Conservation (phyloP, 495 filamentous ascomycete genomes). For the Neurospora sp. region DNA sequence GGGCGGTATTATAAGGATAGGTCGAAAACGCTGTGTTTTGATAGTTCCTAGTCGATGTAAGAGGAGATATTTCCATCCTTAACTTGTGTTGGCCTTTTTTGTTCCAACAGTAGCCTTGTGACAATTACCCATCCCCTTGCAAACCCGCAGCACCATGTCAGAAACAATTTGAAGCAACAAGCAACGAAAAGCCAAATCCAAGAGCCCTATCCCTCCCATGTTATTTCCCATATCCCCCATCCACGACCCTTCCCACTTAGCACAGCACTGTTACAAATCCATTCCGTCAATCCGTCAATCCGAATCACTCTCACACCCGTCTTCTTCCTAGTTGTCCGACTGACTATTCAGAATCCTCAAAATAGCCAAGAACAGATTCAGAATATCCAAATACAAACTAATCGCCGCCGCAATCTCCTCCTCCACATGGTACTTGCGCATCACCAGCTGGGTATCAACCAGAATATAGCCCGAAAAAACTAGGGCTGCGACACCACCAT, state of each 20-base stretch:
- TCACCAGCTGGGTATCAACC: conserved; percentile 89
- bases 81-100: not conserved
- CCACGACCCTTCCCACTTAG: not conserved
- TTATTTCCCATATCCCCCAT: not conserved
- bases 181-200: not conserved
- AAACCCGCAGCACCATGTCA: not conserved
- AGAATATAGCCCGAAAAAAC: conserved; percentile 92
- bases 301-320: not conserved
- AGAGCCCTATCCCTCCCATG: not conserved
- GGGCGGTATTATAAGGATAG: not conserved
- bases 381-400: conserved; percentile 88
- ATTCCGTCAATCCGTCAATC: not conserved
- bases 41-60: not conserved
- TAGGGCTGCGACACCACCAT: conserved; percentile 68
- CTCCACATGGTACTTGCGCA: conserved; percentile 93
- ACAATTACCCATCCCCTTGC: not conserved
- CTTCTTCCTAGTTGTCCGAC: conserved; percentile 58
- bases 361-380: conserved; percentile 94
- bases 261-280: not conserved
- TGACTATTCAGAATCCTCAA: conserved; percentile 83
- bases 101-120: not conserved
- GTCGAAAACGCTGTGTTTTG: not conserved
- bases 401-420: conserved; percentile 98
- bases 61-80: not conserved
- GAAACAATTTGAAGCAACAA: not conserved